Percentiles rank a stretch among this genome's conserved stretches.
Conservation (phyloP, 257 asterid genomes). For the Cinchona pubescens region DNA sequence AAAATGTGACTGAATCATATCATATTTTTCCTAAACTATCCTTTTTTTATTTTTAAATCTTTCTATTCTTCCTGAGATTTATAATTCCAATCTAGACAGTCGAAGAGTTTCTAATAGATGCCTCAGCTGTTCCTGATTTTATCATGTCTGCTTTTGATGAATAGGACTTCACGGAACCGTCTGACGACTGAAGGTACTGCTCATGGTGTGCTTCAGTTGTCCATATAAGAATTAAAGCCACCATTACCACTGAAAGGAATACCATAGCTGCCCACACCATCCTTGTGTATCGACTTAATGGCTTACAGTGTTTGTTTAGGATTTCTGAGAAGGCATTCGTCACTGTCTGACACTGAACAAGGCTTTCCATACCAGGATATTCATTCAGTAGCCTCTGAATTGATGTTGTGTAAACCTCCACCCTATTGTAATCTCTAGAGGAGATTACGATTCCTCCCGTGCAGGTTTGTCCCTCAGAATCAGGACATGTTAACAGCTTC, state of each 20-base stretch:
- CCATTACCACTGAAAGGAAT: constrained; percentile 53
- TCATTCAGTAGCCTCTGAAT: constrained; percentile 62
- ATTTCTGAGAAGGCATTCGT: constrained; percentile 57
- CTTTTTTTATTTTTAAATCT: neutral
- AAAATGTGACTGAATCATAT: constrained; percentile 1
- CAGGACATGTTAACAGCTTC: constrained; percentile 56
- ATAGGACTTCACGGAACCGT: constrained; percentile 53
- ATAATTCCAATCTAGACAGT: neutral
- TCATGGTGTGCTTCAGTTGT: constrained; percentile 34
- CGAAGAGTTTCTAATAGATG: neutral
- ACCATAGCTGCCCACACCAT: constrained; percentile 57
- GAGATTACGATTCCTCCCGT: constrained; percentile 65
- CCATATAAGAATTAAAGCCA: constrained; percentile 51
- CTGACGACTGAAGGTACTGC: constrained; percentile 24
- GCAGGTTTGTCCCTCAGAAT: constrained; percentile 39
- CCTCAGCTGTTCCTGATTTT: constrained; percentile 35
- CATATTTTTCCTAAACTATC: neutral
- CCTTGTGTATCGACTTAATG: constrained; percentile 44
- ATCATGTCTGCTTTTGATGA: constrained; percentile 17
- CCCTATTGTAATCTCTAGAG: constrained; percentile 30
- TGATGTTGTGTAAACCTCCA: constrained; percentile 54
- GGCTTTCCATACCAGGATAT: constrained; percentile 67
- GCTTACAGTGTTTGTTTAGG: constrained; percentile 54
- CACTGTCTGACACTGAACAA: constrained; percentile 66
- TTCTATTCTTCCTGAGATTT: constrained; percentile 4